phyloP scores from a whole-genome alignment of 306 rosid genomes.

The Echinosophora koreensis region DNA sequence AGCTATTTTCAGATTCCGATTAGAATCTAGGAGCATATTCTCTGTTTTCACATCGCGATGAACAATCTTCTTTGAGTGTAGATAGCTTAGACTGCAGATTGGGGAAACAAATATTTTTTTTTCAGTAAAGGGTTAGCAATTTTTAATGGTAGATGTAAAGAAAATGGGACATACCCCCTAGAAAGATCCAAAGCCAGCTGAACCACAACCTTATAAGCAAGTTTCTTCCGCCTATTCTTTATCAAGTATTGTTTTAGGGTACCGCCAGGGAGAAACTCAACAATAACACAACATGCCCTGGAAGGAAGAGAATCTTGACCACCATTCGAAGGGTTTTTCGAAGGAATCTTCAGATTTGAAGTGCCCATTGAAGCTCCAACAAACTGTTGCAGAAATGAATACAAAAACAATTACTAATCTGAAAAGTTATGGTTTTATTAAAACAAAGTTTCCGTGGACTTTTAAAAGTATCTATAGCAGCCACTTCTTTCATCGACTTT shows the following conservation, averaged over 20 bases:
- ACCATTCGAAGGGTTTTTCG: slow-evolving; percentile 51
- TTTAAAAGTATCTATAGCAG: slow-evolving; percentile 5
- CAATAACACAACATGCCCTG: slow-evolving; percentile 86
- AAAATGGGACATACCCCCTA: slow-evolving; percentile 69
- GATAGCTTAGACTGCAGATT: slow-evolving; percentile 72
- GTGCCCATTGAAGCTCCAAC: slow-evolving; percentile 94
- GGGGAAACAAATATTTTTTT: background rate
- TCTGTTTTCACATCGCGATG: slow-evolving; percentile 89
- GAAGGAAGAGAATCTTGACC: slow-evolving; percentile 62
- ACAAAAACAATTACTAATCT: slow-evolving; percentile 24
- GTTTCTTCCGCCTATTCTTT: slow-evolving; percentile 73
- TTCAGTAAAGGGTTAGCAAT: slow-evolving; percentile 1
- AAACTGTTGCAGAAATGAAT: slow-evolving; percentile 63
- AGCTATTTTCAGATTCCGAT: slow-evolving; percentile 73
- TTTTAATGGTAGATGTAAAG: background rate
- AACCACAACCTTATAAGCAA: slow-evolving; percentile 73
- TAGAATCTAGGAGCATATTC: slow-evolving; percentile 72
- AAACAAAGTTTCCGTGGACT: slow-evolving; percentile 19
- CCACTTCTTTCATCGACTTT: slow-evolving; percentile 13
- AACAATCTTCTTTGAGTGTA: slow-evolving; percentile 83
- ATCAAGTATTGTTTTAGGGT: slow-evolving; percentile 77
- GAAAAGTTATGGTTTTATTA: background rate
- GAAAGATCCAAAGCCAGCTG: slow-evolving; percentile 91
- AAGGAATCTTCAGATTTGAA: slow-evolving; percentile 78
- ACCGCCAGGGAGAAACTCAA: slow-evolving; percentile 90